Percentiles rank a stretch among this genome's conserved stretches.
Evolutionary conservation across 108 stramenopile genomes (phyloP).

Genomic region (Fragilariopsis cylindrus): DNA sequence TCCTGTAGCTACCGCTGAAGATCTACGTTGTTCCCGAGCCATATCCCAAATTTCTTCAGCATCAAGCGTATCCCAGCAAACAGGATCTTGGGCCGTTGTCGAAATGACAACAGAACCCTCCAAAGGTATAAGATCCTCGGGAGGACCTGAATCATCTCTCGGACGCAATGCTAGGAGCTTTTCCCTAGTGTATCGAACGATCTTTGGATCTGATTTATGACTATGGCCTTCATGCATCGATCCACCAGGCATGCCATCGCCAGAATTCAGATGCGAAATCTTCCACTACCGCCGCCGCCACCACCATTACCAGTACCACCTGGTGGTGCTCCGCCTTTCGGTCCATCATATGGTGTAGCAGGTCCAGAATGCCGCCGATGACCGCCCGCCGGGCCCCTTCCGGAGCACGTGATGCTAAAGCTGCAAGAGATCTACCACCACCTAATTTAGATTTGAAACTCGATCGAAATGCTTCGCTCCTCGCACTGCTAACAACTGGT

Average conservation of each 20-base stretch:
- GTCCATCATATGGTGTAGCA: neutral
- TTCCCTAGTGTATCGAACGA: conserved; percentile 77
- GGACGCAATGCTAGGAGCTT: conserved; percentile 71
- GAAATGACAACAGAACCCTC: conserved; percentile 63
- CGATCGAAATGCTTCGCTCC: conserved; percentile 46
- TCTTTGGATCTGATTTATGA: conserved; percentile 42
- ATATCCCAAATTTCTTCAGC: conserved; percentile 79
- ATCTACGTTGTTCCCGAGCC: conserved; percentile 24
- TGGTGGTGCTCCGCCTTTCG: neutral
- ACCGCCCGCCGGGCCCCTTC: conserved; percentile 13
- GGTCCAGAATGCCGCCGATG: neutral
- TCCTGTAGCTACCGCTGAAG: conserved; percentile 23
- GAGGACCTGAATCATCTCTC: conserved; percentile 26
- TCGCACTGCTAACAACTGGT: conserved; percentile 19
- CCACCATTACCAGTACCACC: too few relatives aligned
- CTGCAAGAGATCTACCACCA: conserved; percentile 56
- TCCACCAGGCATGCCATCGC: conserved; percentile 19
- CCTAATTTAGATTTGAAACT: conserved; percentile 22
- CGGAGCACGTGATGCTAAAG: conserved; percentile 53
- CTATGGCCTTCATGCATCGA: conserved; percentile 1
- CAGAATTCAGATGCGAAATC: conserved; percentile 28
- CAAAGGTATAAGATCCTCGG: conserved; percentile 44
- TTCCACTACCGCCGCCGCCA: conserved; percentile 15
- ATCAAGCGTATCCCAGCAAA: conserved; percentile 86
- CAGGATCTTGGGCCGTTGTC: conserved; percentile 70